Conservation (phyloP, 257 asterid species). For the Solanum phureja region DNA sequence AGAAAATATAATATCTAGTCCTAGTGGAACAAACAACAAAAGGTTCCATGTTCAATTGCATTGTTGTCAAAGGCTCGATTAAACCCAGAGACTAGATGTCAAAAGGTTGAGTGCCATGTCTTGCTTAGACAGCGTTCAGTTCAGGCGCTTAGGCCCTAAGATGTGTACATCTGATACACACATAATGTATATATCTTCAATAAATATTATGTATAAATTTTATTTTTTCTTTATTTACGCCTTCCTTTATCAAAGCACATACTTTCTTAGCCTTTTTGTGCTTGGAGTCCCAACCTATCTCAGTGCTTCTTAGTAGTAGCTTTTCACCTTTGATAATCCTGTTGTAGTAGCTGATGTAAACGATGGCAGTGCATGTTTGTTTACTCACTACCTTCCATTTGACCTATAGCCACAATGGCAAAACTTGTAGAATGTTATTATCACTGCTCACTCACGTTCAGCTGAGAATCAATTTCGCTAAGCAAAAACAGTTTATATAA, state of each 20-base stretch:
- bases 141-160: neutral
- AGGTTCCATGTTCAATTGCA: neutral
- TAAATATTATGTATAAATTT: neutral
- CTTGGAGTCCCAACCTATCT: neutral
- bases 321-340: neutral
- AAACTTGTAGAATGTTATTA: neutral
- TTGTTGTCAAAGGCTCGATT: neutral
- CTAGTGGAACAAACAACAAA: neutral
- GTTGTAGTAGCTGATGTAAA: neutral
- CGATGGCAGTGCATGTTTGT: neutral
- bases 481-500: neutral
- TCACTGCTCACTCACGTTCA: neutral
- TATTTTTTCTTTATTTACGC: neutral
- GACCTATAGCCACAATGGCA: neutral
- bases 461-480: neutral
- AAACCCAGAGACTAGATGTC: neutral
- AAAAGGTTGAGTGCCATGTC: neutral
- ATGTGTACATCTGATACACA: neutral
- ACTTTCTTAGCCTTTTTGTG: neutral
- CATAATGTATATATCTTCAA: neutral
- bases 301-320: neutral
- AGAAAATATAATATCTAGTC: neutral
- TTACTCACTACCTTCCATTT: neutral
- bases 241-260: neutral
- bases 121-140: neutral